These are phyloP conservation scores for Saraca asoca DNA, from an alignment of 331 rosid species.

Conservation along the genomic window DNA sequence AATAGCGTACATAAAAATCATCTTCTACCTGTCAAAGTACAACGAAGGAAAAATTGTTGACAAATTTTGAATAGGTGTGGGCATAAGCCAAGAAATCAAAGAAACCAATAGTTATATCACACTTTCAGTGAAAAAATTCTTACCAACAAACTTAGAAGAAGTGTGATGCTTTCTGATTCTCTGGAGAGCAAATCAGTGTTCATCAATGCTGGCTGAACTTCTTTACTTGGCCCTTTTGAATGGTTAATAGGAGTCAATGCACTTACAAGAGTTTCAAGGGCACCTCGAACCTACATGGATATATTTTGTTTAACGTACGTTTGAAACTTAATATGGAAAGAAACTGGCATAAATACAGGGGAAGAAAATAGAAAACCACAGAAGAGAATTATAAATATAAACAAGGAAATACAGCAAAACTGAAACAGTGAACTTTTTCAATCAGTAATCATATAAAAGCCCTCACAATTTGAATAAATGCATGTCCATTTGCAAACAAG, in stretches of 20 bases:
- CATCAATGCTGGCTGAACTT: constrained; percentile 84
- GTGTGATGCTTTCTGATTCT: constrained; percentile 83
- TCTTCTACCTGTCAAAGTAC: constrained; percentile 74
- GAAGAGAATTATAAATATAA: constrained; percentile 1
- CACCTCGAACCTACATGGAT: constrained; percentile 78
- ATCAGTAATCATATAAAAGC: constrained; percentile 2
- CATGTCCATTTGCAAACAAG: constrained; percentile 17
- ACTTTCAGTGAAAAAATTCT: constrained; percentile 38
- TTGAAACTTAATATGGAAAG: constrained; percentile 18
- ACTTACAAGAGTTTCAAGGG: constrained; percentile 83
- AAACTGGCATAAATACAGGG: not conserved
- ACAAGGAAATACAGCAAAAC: constrained; percentile 23
- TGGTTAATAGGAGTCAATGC: constrained; percentile 86
- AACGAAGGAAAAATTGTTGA: constrained; percentile 24
- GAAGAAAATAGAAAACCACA: not conserved
- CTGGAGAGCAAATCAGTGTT: constrained; percentile 87
- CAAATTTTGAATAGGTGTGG: not conserved
- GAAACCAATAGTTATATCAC: not conserved
- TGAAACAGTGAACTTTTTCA: constrained; percentile 11
- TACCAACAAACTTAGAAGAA: constrained; percentile 90
- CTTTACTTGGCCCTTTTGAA: constrained; percentile 64
- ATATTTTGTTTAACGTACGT: constrained; percentile 24
- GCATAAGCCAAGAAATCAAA: constrained; percentile 34
- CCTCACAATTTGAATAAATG: constrained; percentile 7
- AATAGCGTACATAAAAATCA: constrained; percentile 92